Evolutionary conservation across 441 rosid species (phyloP).

Genomic region (Codiaeum variegatum): DNA sequence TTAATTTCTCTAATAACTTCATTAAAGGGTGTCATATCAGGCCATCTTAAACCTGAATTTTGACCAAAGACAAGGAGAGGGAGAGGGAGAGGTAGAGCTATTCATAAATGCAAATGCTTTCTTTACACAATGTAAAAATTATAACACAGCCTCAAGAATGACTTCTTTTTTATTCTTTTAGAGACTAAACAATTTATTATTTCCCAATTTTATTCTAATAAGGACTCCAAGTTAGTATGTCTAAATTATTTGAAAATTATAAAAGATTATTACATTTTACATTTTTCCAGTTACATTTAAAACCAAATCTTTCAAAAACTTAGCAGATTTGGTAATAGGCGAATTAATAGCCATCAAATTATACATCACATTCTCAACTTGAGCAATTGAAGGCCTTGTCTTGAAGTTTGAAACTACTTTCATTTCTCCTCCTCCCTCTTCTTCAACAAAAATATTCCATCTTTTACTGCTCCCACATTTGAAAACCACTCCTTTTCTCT

Average conservation of each 20-base stretch:
- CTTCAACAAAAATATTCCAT: constrained; percentile 75
- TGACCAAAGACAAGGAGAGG: constrained; percentile 25
- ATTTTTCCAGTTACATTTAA: constrained; percentile 65
- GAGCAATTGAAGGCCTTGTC: constrained; percentile 56
- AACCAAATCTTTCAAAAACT: constrained; percentile 62
- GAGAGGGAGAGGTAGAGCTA: constrained; percentile 34
- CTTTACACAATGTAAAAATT: constrained; percentile 23
- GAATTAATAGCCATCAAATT: constrained; percentile 85
- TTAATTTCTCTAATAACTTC: constrained; percentile 84
- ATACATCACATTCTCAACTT: constrained; percentile 72
- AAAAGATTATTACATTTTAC: no score
- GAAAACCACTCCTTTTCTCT: constrained; percentile 63
- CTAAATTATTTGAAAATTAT: no score
- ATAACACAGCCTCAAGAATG: constrained; percentile 28
- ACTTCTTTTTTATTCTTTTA: background rate
- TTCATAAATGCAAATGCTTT: constrained; percentile 29
- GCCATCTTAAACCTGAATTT: constrained; percentile 42
- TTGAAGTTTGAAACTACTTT: constrained; percentile 72
- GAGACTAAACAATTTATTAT: background rate
- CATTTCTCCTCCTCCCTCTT: constrained; percentile 48
- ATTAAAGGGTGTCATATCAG: constrained; percentile 78
- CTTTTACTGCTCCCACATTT: constrained; percentile 80
- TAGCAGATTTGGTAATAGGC: constrained; percentile 77
- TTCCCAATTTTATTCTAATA: no score
- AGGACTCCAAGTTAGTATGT: no score